Evolutionary conservation across 2,329 filamentous ascomycete species (phyloP).

Genomic region (Aspergillus caelatus): DNA sequence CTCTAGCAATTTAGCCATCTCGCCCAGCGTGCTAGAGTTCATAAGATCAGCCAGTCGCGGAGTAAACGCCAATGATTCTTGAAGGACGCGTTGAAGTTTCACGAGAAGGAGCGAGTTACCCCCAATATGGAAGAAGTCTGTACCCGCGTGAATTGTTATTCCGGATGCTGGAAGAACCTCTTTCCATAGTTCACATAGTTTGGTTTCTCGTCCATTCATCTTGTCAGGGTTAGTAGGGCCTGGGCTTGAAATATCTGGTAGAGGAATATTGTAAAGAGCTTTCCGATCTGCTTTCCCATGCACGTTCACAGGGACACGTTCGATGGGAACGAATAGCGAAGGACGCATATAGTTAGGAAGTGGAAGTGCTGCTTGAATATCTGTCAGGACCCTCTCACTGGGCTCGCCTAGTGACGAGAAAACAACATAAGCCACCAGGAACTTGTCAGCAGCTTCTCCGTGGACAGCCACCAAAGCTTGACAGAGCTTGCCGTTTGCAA

Average conservation of each 20-base stretch:
- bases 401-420: neutral
- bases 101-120: neutral
- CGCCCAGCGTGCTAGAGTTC: neutral
- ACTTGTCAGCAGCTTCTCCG: neutral
- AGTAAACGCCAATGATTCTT: neutral
- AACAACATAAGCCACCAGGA: neutral
- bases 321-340: constrained; percentile 23
- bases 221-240: neutral
- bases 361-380: constrained; percentile 33
- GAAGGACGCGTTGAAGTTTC: neutral
- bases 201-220: neutral
- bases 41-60: neutral
- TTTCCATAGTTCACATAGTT: neutral
- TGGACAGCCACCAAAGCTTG: constrained; percentile 3
- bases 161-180: neutral
- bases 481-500: constrained; percentile 19
- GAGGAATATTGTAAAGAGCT: constrained; percentile 18
- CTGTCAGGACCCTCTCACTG: constrained; percentile 18
- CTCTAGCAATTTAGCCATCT: neutral
- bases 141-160: neutral
- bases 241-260: neutral
- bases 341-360: constrained; percentile 42
- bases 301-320: constrained; percentile 27
- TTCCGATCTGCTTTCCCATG: constrained; percentile 33
- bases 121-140: neutral